Conservation (phyloP, 306 rosid genomes). For the Casuarina equisetifolia region DNA sequence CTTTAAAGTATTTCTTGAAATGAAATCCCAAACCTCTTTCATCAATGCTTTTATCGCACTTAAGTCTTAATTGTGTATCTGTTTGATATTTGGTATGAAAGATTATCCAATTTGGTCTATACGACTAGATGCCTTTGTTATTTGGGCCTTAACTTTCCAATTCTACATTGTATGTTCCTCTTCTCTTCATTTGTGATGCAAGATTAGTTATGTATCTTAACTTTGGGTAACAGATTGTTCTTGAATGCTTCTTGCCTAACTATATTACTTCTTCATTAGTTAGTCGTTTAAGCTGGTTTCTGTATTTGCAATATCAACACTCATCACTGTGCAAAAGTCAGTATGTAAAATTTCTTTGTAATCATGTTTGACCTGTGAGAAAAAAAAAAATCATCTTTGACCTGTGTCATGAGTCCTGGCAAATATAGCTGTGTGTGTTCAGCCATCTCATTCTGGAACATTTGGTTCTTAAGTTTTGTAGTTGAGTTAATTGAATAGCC, state of each 20-base stretch:
- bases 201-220: no score
- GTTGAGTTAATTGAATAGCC: background rate
- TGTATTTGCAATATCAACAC: background rate
- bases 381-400: background rate
- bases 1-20: no score
- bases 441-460: background rate
- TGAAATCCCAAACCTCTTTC: no score
- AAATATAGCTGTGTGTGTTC: background rate
- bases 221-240: no score
- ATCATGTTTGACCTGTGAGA: background rate
- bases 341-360: background rate
- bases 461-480: background rate
- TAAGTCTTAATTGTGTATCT: no score
- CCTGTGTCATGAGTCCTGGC: background rate
- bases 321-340: background rate
- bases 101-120: no score
- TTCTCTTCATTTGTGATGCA: no score
- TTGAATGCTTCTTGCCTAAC: background rate
- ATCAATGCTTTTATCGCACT: no score
- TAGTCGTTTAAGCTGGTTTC: background rate
- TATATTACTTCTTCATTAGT: background rate
- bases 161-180: no score
- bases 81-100: no score
- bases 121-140: no score
- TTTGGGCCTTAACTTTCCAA: no score